phyloP scores from a whole-genome alignment of 2,329 filamentous ascomycete species.

The Dryadomyces quercus-mongolicae region DNA sequence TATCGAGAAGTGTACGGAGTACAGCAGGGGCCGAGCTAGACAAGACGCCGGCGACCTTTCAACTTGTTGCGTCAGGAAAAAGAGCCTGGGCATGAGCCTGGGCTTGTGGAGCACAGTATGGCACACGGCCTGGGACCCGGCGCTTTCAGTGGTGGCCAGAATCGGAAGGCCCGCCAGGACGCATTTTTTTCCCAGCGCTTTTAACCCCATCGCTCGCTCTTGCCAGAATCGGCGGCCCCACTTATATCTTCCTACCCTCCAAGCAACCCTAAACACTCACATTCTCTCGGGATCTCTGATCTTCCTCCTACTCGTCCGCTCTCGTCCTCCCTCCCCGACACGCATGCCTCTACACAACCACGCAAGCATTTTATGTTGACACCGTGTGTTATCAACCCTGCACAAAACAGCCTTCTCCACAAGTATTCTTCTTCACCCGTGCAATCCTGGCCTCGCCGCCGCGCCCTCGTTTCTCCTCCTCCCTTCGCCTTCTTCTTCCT shows the following conservation, averaged over 20 bases:
- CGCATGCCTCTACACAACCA: background rate
- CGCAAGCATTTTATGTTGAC: background rate
- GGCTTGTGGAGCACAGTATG: background rate
- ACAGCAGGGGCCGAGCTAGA: no score
- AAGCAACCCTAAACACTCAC: background rate
- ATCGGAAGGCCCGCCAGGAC: slow-evolving; percentile 1
- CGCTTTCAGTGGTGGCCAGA: slow-evolving; percentile 2
- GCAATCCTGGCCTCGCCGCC: background rate
- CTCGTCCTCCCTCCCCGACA: background rate
- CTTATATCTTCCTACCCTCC: background rate
- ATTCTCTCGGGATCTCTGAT: background rate
- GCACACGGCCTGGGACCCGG: background rate
- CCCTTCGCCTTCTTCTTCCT: background rate
- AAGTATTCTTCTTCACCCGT: background rate
- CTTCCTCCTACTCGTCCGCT: background rate
- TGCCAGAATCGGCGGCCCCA: background rate
- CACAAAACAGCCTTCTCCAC: background rate
- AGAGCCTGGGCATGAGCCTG: background rate
- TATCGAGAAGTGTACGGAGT: no score
- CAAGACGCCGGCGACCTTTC: no score
- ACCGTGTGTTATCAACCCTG: background rate
- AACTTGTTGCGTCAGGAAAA: background rate
- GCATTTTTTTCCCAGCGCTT: background rate
- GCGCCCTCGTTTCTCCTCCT: background rate
- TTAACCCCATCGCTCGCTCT: background rate